These are phyloP conservation scores for Wickerhamiella azyma DNA, from an alignment of 805 yeast genomes.

Conservation along the genomic window DNA sequence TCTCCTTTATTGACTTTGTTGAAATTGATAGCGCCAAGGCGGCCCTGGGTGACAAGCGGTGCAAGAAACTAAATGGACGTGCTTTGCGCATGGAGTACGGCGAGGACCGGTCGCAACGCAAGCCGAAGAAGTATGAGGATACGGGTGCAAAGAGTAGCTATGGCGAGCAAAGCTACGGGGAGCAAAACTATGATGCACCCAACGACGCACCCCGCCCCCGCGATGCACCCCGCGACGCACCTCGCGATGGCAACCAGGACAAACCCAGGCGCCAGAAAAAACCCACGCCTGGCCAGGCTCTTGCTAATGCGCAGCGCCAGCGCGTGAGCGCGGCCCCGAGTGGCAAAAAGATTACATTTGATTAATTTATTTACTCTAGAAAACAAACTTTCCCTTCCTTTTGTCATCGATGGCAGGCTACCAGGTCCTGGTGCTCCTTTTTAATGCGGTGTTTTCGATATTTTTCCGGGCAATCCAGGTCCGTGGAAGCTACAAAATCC, in stretches of 20 bases:
- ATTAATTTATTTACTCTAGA: constrained; percentile 19
- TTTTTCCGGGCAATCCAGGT: constrained; percentile 84
- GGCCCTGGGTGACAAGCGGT: constrained; percentile 61
- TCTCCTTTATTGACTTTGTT: constrained; percentile 79
- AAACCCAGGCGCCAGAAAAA: constrained; percentile 4
- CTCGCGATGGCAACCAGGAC: not conserved
- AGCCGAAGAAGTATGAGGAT: not conserved
- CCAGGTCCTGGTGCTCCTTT: constrained; percentile 21
- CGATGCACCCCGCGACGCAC: not conserved
- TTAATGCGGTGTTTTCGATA: constrained; percentile 37
- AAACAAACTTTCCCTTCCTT: not conserved
- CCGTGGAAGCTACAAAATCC: constrained; percentile 68
- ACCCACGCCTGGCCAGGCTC: constrained; percentile 55
- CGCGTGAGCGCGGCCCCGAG: constrained; percentile 75
- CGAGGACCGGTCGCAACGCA: constrained; percentile 77
- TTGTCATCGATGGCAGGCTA: constrained; percentile 4
- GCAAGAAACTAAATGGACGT: constrained; percentile 56
- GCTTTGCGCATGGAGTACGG: constrained; percentile 81
- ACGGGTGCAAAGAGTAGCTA: not conserved
- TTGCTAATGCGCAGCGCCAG: constrained; percentile 79
- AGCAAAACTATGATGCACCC: not conserved
- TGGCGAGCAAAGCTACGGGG: not conserved
- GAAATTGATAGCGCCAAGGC: constrained; percentile 68
- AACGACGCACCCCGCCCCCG: not conserved
- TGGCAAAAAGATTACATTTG: constrained; percentile 77